These are phyloP conservation scores for Mortierella sp. DNA, from an alignment of 371 early-diverging fungal genomes.

Conservation along the genomic window DNA sequence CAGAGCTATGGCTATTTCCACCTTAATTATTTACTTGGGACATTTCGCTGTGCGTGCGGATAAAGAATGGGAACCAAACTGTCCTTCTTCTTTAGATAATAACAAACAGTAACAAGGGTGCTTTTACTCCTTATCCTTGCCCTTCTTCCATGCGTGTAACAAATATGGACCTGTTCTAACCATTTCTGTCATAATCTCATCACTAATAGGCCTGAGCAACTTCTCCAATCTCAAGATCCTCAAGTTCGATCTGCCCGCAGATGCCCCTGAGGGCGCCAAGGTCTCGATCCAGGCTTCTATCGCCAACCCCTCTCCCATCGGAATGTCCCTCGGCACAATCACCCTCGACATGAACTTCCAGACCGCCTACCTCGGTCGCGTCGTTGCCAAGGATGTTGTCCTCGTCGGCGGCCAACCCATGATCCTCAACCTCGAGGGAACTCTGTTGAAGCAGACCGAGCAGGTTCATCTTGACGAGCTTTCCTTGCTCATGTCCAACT, in stretches of 20 bases:
- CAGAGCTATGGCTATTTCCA: neutral
- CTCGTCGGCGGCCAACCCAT: slow-evolving; percentile 65
- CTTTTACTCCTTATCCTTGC: neutral
- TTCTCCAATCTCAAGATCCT: slow-evolving; percentile 67
- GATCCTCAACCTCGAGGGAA: slow-evolving; percentile 65
- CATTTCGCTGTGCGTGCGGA: neutral
- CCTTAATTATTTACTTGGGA: neutral
- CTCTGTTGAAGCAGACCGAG: slow-evolving; percentile 62
- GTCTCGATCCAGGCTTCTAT: slow-evolving; percentile 62
- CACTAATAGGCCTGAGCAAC: slow-evolving; percentile 54
- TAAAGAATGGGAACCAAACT: neutral
- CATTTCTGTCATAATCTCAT: neutral
- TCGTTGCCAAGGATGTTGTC: slow-evolving; percentile 61
- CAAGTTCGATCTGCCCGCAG: slow-evolving; percentile 68
- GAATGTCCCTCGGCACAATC: slow-evolving; percentile 70
- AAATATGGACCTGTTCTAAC: neutral
- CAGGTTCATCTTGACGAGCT: slow-evolving; percentile 61
- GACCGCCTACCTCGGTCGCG: slow-evolving; percentile 66
- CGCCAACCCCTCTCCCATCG: slow-evolving; percentile 71
- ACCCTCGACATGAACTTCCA: slow-evolving; percentile 66
- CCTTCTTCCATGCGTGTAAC: neutral
- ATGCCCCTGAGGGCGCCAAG: slow-evolving; percentile 59
- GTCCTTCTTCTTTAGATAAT: neutral
- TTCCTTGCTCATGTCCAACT: slow-evolving; percentile 67
- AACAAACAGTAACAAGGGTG: neutral